Base-by-base conservation (phyloP, 129 eudicot species). In the Silybum marianum region DNA sequence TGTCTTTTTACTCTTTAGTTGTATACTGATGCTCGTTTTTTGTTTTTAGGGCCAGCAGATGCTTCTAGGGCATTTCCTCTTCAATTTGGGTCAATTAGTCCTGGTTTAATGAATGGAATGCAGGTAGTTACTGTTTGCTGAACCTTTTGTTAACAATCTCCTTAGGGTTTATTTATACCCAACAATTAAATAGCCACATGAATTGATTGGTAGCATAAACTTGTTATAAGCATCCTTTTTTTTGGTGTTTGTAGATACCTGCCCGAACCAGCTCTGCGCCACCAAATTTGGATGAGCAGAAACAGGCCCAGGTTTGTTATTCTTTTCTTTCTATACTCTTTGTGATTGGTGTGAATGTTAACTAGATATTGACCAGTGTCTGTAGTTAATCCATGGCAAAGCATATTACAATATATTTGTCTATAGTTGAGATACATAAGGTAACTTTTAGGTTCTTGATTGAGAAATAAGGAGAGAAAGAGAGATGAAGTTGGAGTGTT, bases 201-300 rank as follows among this genome's bases (percentile, higher is more conserved):
- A 44, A 23, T 40, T 36, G 18, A 12, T 18, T 60, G 34, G 6
- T 30, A 14, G 10, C 18, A 19, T 78, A 67, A 34, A 23, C 26
- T 58, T n/a, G 74, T 62, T 11, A 51, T 71, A 23, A 80, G 21
- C 36, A 38, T 80, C 13, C 12, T 78, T 60, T 6, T 6, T 19
- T 78, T 10, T 73, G 83, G 19, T 80, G 44, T 84, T 71, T 84
- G 80, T 73, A 93, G 97, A 72, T 93, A 71, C 98, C 98, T 76
- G 91, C 97, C 44, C 85, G 97, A 78, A 93, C 98, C 48, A 93
- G 78, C 88, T 93, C 98, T 71, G 97, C 97, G 25, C 98, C 98
- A 71, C 97, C 93, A 44, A 90, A 90, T 82, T 62, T 90, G 86
- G 97, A 88, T 85, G 97, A 93, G 86, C 97, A 89, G 87, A 88